Base-by-base conservation (phyloP, 75 land plant species). In the Picea glauca region DNA sequence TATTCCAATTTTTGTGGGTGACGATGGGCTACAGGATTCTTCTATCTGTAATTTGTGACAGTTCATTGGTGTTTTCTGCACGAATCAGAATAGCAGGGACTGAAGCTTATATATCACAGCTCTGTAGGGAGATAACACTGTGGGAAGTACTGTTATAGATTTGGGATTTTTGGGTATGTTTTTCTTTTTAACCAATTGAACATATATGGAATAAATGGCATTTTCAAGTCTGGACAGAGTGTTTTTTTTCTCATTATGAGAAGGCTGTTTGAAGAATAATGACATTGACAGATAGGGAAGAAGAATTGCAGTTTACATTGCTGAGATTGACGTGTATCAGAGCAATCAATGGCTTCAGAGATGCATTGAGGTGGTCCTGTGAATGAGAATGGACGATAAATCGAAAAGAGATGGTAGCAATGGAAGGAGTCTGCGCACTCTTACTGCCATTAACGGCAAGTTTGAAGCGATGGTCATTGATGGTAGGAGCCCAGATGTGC, bases 301-400 rank as follows among this genome's bases (percentile, higher is more conserved):
- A 68, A 8, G 8, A n/a, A 20, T 38, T 50, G 56, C 56, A 50
- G 56, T 50, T 50, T 50, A 50, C 56, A 50, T 50, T 50, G 12
- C 12, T 50, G 56, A 50, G 56, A 50, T 50, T 50, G 56, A 50
- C 56, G 56, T 50, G 56, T 50, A 50, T 20, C 46, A 38, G 46
- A 38, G 73, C 46, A 32, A 68, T 68, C 21, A 11, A 68, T 40
- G 33, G n/a, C 38, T 33, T 17, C 38, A 31, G 20, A 67, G 20
- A 67, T 67, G 43, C 72, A 67, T 33, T 67, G 72, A 67, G 43
- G 72, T 15, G 72, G n/a, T 68, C 20, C 73, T 35, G 38, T 40
- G 50, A 68, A 14, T 68, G 73, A 68, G 17, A 38, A 68, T 68
- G 73, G 73, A 68, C 20, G 73, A 68, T 12, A 68, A 38, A 68